Evolutionary conservation across 257 asterid species (phyloP), one percentile per base, ranked within the genome.

Genomic region (Sherardia arvensis): DNA sequence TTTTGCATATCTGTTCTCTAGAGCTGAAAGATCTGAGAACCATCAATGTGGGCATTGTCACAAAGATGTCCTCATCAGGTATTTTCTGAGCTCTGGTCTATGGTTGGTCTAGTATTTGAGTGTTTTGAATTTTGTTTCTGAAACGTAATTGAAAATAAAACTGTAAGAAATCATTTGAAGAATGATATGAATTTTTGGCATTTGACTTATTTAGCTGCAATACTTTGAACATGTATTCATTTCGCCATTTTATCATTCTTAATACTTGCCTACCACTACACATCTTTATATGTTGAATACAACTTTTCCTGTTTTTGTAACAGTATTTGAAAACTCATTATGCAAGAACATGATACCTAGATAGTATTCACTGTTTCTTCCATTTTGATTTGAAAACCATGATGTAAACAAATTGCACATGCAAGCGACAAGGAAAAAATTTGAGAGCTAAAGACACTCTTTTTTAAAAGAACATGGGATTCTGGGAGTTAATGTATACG

Each of bases 41-140:
- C 66, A 71, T 79, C 87, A 76, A 51, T 91, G 96, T 67, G 92
- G 84, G 62, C 96, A 84, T 69, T 88, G 98, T 67, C 77, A 80
- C 65, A 80, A 88, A 73, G 91, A 83, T 73, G 95, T 88, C 59
- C 84, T 69, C 4, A 74, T 79, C 78, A 81, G 98, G 98, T 91
- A 86, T 27, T 67, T 53, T 28, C 34, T 59, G 64, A 23, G 54
- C 63, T 67, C 33, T 65, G 45, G 20, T 40, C 64, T 60, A 48
- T 54, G 48, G 34, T 69, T 17, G 69, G 9, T 59, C 65, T 18
- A 26, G 56, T 17, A 27, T 56, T 60, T 59, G 9, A 57, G n/a
- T 43, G 33, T 34, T 56, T 29, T 17, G 5, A 34, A 21, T n/a
- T 57, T n/a, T 30, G 27, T 33, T 28, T 38, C 58, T 63, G 53